Conservation (phyloP, 805 yeast genomes). For the Teunomyces atbi region DNA sequence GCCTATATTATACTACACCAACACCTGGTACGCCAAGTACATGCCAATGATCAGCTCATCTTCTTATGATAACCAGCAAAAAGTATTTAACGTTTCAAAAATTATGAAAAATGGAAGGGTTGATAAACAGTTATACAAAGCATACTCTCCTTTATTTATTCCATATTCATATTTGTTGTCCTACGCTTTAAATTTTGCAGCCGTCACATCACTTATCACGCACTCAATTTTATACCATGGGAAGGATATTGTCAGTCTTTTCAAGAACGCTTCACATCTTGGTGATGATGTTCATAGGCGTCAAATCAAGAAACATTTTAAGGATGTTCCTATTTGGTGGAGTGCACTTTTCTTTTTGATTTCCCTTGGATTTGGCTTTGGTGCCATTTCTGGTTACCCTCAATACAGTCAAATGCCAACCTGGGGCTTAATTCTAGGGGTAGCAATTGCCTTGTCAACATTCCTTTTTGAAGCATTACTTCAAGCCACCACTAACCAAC, state of each 20-base stretch:
- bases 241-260: conserved; percentile 13
- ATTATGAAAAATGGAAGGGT: conserved; percentile 16
- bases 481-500: conserved; percentile 19
- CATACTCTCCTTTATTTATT: conserved; percentile 19
- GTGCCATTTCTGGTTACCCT: conserved; percentile 14
- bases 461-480: conserved; percentile 18
- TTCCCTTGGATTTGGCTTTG: conserved; percentile 16
- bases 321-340: conserved; percentile 24
- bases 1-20: conserved; percentile 18
- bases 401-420: conserved; percentile 17
- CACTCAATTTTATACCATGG: conserved; percentile 20
- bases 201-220: conserved; percentile 17
- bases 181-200: conserved; percentile 21
- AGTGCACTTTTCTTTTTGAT: conserved; percentile 22
- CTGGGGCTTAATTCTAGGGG: conserved; percentile 16
- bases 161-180: conserved; percentile 18
- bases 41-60: conserved; percentile 21
- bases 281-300: conserved; percentile 22
- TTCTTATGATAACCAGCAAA: conserved; percentile 18
- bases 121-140: conserved; percentile 15
- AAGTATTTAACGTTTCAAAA: conserved; percentile 16
- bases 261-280: conserved; percentile 14
- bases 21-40: conserved; percentile 21
- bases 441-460: conserved; percentile 13
- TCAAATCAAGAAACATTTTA: conserved; percentile 17